Evolutionary conservation across 192 early-diverging fungal species (phyloP).

Genomic region (Mortierella hygrophila): DNA sequence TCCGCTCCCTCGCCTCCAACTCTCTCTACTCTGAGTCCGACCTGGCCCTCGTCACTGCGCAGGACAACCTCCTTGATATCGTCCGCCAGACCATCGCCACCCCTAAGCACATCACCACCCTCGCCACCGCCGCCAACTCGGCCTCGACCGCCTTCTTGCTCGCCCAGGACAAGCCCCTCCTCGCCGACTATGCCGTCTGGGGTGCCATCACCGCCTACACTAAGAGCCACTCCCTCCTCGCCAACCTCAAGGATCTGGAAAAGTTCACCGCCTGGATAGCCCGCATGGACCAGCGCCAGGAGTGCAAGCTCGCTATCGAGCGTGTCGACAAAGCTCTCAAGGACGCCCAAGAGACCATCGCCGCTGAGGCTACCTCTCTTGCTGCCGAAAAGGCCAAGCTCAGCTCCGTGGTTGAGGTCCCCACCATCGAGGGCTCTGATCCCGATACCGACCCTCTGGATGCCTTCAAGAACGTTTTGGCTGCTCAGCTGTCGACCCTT

Average conservation of each 20-base stretch:
- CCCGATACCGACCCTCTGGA: slow-evolving; percentile 68
- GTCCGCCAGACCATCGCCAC: slow-evolving; percentile 50
- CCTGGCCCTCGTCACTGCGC: slow-evolving; percentile 10
- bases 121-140: slow-evolving; percentile 46
- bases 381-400: slow-evolving; percentile 45
- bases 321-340: slow-evolving; percentile 37
- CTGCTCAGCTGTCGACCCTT: slow-evolving; percentile 68
- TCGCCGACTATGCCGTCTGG: slow-evolving; percentile 58
- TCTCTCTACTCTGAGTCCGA: slow-evolving; percentile 44
- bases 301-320: slow-evolving; percentile 38
- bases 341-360: slow-evolving; percentile 27
- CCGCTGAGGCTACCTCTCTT: slow-evolving; percentile 29
- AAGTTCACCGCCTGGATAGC: slow-evolving; percentile 43
- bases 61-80: slow-evolving; percentile 47
- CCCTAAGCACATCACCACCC: slow-evolving; percentile 52
- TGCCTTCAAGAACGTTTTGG: slow-evolving; percentile 74
- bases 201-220: slow-evolving; percentile 53
- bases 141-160: slow-evolving; percentile 37
- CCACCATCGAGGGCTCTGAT: slow-evolving; percentile 58
- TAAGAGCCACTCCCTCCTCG: slow-evolving; percentile 43
- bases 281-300: slow-evolving; percentile 40
- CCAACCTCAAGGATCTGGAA: slow-evolving; percentile 43
- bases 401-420: slow-evolving; percentile 36
- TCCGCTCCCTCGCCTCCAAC: slow-evolving; percentile 18
- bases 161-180: slow-evolving; percentile 38